Evolutionary conservation across 2,329 filamentous ascomycete genomes (phyloP).

Genomic region (Talaromyces sp.): DNA sequence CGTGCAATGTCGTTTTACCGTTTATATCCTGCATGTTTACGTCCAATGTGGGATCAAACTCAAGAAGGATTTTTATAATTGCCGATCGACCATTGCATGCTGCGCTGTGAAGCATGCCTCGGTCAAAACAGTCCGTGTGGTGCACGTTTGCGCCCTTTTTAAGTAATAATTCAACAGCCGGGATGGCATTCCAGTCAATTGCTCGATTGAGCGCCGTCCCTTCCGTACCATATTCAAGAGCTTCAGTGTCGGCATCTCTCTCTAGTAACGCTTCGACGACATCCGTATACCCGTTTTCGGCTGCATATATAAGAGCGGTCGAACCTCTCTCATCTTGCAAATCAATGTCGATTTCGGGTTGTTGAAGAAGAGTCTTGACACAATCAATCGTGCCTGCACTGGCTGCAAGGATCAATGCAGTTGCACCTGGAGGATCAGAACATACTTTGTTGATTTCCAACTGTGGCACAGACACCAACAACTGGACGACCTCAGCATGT

Average conservation of each 20-base stretch:
- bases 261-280: background rate
- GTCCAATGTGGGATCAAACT: background rate
- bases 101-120: background rate
- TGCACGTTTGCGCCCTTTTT: background rate
- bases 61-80: background rate
- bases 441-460: background rate
- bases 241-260: background rate
- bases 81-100: background rate
- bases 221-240: background rate
- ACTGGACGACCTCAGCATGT: background rate
- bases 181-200: background rate
- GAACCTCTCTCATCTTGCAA: background rate
- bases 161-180: background rate
- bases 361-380: background rate
- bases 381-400: background rate
- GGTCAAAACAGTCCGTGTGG: background rate
- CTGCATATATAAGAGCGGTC: background rate
- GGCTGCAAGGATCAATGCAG: background rate
- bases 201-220: background rate
- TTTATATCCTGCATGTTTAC: background rate
- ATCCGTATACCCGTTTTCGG: background rate
- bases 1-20: conserved; percentile 1
- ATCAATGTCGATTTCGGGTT: background rate
- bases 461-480: background rate
- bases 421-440: background rate